Conservation (phyloP, 306 rosid genomes). For the Albizia julibrissin region DNA sequence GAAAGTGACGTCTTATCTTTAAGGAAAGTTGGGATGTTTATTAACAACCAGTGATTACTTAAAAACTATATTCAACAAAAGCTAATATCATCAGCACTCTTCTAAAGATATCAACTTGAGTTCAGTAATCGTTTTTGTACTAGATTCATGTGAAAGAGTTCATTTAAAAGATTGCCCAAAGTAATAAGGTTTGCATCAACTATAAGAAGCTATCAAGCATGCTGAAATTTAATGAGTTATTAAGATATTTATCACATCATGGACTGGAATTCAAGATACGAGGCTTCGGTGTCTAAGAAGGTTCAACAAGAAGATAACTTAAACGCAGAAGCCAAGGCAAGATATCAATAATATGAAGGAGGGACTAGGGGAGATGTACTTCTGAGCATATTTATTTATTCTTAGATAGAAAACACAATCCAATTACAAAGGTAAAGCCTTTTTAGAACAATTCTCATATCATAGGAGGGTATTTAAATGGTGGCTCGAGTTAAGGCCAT, state of each 20-base stretch:
- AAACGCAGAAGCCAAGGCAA: neutral
- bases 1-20: neutral
- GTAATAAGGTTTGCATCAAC: neutral
- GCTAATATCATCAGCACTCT: neutral
- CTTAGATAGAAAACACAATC: constrained; percentile 29
- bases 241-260: neutral
- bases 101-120: neutral
- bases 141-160: neutral
- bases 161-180: neutral
- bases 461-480: constrained; percentile 8
- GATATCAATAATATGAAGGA: neutral
- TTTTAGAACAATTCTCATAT: constrained; percentile 39
- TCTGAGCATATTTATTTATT: constrained; percentile 32
- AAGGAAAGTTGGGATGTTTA: neutral
- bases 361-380: neutral
- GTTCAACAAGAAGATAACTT: neutral
- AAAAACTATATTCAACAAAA: neutral
- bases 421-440: constrained; percentile 41
- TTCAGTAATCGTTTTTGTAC: neutral
- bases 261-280: neutral
- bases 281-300: neutral
- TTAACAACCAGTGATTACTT: neutral
- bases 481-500: constrained; percentile 27
- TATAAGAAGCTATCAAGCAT: neutral
- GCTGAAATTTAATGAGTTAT: neutral